These are phyloP conservation scores for Circinella umbellata DNA, from an alignment of 371 early-diverging fungal genomes.

Conservation along the genomic window DNA sequence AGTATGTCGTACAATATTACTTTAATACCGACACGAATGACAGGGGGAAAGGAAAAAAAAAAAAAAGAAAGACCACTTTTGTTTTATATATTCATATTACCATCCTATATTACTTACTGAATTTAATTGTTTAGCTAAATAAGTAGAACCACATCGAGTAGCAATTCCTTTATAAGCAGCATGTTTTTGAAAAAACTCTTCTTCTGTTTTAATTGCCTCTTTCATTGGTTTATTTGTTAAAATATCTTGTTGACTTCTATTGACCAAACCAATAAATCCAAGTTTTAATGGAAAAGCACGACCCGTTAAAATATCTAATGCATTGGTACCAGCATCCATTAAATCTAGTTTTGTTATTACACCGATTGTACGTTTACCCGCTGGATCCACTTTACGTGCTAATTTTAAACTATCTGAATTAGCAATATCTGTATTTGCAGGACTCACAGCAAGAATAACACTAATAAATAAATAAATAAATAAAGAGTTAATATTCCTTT, in stretches of 20 bases:
- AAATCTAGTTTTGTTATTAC: conserved; percentile 95
- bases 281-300: conserved; percentile 83
- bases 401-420: conserved; percentile 94
- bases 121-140: conserved; percentile 81
- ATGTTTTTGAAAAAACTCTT: conserved; percentile 80
- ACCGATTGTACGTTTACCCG: conserved; percentile 86
- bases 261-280: conserved; percentile 92
- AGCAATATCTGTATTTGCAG: conserved; percentile 91
- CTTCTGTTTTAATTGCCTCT: conserved; percentile 77
- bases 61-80: no score
- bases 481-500: neutral
- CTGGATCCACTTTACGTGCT: conserved; percentile 92
- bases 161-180: conserved; percentile 83
- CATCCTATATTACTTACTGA: conserved; percentile 44
- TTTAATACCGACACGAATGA: neutral
- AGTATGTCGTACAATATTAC: conserved; percentile 1
- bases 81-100: no score
- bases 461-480: conserved; percentile 37
- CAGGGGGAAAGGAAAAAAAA: neutral
- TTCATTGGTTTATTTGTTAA: conserved; percentile 78
- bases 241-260: conserved; percentile 92
- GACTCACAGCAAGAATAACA: conserved; percentile 93
- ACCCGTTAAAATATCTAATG: conserved; percentile 85
- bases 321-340: conserved; percentile 95
- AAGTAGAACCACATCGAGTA: conserved; percentile 84